These are phyloP conservation scores for Boletus rubropictus DNA, from an alignment of 768 basidiomycete genomes.

Conservation along the genomic window DNA sequence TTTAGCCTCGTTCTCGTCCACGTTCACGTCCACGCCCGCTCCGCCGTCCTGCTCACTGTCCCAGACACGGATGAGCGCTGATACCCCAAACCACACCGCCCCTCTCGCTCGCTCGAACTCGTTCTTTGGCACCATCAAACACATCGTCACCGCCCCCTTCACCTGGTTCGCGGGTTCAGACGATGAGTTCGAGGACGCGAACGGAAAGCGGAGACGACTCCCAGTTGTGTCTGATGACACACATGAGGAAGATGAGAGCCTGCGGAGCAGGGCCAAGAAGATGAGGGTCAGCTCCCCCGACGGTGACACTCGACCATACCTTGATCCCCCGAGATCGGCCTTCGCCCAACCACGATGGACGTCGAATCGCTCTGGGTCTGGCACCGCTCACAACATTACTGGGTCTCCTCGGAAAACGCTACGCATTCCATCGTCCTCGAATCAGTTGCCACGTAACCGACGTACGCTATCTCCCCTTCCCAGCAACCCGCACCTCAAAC, in stretches of 20 bases:
- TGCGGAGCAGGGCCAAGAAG: conserved; percentile 41
- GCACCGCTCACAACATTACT: conserved; percentile 18
- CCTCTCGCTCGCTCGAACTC: conserved; percentile 50
- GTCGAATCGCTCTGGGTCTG: conserved; percentile 16
- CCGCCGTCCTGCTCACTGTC: conserved; percentile 16
- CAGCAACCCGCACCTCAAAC: conserved; percentile 30
- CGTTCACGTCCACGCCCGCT: conserved; percentile 14
- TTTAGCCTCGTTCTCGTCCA: conserved; percentile 13
- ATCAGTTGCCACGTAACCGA: conserved; percentile 32
- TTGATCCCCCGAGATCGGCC: conserved; percentile 48
- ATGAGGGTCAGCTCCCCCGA: conserved; percentile 50
- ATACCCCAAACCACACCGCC: conserved; percentile 29
- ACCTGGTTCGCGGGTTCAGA: conserved; percentile 46
- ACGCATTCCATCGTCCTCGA: conserved; percentile 28
- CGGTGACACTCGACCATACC: conserved; percentile 38
- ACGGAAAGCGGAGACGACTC: conserved; percentile 52
- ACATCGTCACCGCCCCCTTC: conserved; percentile 59
- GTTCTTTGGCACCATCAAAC: conserved; percentile 58
- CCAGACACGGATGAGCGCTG: conserved; percentile 24
- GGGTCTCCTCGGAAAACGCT: conserved; percentile 28
- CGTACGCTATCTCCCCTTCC: conserved; percentile 41
- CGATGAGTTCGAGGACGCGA: conserved; percentile 45
- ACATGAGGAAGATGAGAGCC: conserved; percentile 30
- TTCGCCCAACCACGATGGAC: conserved; percentile 30
- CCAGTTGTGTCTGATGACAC: conserved; percentile 22